phyloP scores from a whole-genome alignment of 1,284 basidiomycete genomes.

The Uromyces viciae-fabae region DNA sequence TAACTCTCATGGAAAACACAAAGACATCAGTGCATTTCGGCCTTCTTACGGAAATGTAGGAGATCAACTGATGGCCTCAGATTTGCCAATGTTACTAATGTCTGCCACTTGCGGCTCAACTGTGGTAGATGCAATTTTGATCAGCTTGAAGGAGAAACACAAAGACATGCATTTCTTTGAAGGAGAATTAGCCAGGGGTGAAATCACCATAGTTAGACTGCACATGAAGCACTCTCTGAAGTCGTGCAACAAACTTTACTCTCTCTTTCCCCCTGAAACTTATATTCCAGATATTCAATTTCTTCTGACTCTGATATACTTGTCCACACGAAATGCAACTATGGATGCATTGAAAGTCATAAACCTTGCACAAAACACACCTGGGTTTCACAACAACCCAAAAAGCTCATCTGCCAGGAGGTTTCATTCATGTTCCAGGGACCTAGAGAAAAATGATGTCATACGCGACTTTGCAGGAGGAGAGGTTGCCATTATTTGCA shows the following conservation, averaged over 20 bases:
- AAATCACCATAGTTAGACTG: not conserved
- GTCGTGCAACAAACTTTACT: not conserved
- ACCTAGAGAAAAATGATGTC: too few species aligned
- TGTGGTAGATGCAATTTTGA: not conserved
- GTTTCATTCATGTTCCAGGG: too few species aligned
- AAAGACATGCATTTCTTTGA: not conserved
- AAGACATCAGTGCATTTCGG: not conserved
- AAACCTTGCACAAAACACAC: too few species aligned
- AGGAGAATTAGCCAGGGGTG: not conserved
- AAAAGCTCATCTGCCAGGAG: too few species aligned
- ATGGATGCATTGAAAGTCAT: too few species aligned
- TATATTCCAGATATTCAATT: too few species aligned
- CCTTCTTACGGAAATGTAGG: not conserved
- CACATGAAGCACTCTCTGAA: not conserved
- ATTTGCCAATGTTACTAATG: not conserved
- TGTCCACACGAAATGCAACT: too few species aligned
- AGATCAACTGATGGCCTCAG: not conserved
- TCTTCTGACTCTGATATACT: too few species aligned
- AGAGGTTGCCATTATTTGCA: not conserved
- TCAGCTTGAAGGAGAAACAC: not conserved
- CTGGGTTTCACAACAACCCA: too few species aligned
- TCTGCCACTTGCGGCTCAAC: not conserved
- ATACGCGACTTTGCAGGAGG: too few species aligned
- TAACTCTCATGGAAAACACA: not conserved
- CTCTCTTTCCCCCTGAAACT: not conserved